Evolutionary conservation across 306 rosid genomes (phyloP), one percentile per base, ranked within the genome.

Genomic region (Castanospermum australe): DNA sequence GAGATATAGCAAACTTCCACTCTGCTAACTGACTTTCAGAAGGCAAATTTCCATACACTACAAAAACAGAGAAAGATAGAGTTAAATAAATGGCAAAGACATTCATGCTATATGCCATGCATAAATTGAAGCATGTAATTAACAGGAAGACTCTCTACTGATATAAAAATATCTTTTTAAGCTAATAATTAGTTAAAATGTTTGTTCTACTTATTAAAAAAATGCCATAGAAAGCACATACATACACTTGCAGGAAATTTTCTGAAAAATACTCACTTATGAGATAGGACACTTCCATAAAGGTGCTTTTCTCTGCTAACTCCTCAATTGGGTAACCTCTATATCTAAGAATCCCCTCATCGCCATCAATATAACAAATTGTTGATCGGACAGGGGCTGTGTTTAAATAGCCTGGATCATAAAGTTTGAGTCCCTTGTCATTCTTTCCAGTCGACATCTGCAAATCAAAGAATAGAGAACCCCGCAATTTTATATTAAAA

Each of bases 251-350:
- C 32, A 74, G 25, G 18, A 71, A 10, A 38, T 2, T 47, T 47
- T 14, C 8, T 15, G n/a, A 3, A 17, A 42, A 42, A 39, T 21
- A 76, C 92, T 89, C 71, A 92, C 98, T 72, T 84, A 92, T 88
- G 82, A 92, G 97, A 77, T 92, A 94, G 44, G 97, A 88, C 61
- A 90, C 94, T 86, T 94, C 98, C 81, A 83, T 44, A 73, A 32
- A 94, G 71, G 94, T 89, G 83, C 98, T 89, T 51, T 86, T 88
- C 86, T 90, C 97, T 33, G 97, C 97, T 94, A 94, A 77, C 71
- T 94, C 97, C 88, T 92, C 97, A 77, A 94, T 94, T 21, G 97
- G 98, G 80, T 88, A 94, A 36, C 97, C 98, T 82, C 97, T 86
- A 60, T 94, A 94, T 84, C 98, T 89, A 67, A 94, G 98, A 81